A percentile compares a stretch with the other conserved stretches of the same genome.
These are phyloP conservation scores for Austroboletus niveus DNA, from an alignment of 1,284 basidiomycete species.

Conservation along the genomic window DNA sequence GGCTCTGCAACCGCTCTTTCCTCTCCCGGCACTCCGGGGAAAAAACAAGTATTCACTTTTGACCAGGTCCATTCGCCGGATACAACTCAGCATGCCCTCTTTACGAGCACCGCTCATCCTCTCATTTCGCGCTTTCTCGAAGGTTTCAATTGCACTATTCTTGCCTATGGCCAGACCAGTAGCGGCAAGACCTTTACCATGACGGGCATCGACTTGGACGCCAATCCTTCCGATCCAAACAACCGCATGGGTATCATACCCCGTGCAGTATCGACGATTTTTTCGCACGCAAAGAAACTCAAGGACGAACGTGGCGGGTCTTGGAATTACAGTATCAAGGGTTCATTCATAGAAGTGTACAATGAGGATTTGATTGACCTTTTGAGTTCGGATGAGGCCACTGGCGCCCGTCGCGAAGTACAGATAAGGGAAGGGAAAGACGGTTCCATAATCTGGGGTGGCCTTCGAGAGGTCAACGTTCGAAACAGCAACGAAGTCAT, in stretches of 20 bases:
- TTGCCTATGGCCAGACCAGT: slow-evolving; percentile 97
- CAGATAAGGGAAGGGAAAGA: slow-evolving; percentile 97
- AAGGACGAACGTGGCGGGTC: slow-evolving; percentile 71
- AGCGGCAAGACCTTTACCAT: slow-evolving; percentile 98
- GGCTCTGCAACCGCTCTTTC: slow-evolving; percentile 49
- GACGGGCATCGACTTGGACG: slow-evolving; percentile 87
- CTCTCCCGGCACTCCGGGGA: slow-evolving; percentile 42
- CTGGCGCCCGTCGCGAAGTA: slow-evolving; percentile 73
- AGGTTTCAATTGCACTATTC: slow-evolving; percentile 96
- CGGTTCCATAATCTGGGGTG: slow-evolving; percentile 96
- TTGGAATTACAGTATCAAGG: slow-evolving; percentile 77
- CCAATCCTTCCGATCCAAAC: slow-evolving; percentile 69
- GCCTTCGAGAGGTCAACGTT: slow-evolving; percentile 88
- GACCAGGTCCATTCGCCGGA: slow-evolving; percentile 89
- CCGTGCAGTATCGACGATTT: slow-evolving; percentile 90
- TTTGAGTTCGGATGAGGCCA: slow-evolving; percentile 67
- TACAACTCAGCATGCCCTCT: slow-evolving; percentile 84
- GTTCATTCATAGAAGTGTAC: slow-evolving; percentile 95
- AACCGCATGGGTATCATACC: slow-evolving; percentile 94
- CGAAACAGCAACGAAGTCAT: slow-evolving; percentile 86
- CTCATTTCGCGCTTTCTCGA: slow-evolving; percentile 90
- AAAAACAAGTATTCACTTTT: slow-evolving; percentile 89
- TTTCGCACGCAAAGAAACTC: slow-evolving; percentile 71
- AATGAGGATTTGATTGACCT: slow-evolving; percentile 96
- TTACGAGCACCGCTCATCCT: slow-evolving; percentile 79